Percentiles rank a stretch among this genome's conserved stretches.
Evolutionary conservation across 805 yeast species (phyloP).

Genomic region (Deakozyma indianensis): DNA sequence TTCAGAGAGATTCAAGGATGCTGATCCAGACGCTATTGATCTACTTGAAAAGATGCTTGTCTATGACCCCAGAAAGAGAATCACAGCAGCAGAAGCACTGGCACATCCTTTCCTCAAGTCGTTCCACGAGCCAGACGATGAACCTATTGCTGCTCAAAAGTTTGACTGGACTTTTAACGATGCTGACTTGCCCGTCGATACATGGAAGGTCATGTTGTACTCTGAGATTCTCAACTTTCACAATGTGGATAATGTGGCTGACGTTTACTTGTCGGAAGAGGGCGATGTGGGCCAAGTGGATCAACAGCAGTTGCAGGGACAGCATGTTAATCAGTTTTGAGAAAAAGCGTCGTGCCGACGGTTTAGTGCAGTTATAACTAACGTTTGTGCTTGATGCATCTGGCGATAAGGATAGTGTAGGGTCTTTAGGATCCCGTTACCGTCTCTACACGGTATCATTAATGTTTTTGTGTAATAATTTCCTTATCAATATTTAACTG

Average conservation of each 20-base stretch:
- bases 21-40: conserved; percentile 62
- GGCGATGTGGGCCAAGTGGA: background rate
- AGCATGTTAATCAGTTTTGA: background rate
- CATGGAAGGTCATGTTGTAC: conserved; percentile 99
- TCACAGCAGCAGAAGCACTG: conserved; percentile 82
- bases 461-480: no score
- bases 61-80: conserved; percentile 88
- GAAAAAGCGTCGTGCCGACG: no score
- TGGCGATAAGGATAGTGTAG: no score
- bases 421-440: no score
- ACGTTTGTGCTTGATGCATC: no score
- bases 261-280: conserved; percentile 3
- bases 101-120: conserved; percentile 86
- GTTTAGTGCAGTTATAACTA: no score
- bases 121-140: conserved; percentile 95
- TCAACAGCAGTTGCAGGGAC: background rate
- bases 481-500: no score
- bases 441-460: no score
- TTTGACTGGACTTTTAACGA: conserved; percentile 98
- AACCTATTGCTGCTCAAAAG: conserved; percentile 82
- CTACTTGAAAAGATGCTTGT: conserved; percentile 79
- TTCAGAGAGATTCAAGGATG: conserved; percentile 59
- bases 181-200: conserved; percentile 92
- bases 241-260: conserved; percentile 48
- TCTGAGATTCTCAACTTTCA: conserved; percentile 93